Evolutionary conservation across 2,329 filamentous ascomycete species (phyloP).

Genomic region (Didymella lethalis): DNA sequence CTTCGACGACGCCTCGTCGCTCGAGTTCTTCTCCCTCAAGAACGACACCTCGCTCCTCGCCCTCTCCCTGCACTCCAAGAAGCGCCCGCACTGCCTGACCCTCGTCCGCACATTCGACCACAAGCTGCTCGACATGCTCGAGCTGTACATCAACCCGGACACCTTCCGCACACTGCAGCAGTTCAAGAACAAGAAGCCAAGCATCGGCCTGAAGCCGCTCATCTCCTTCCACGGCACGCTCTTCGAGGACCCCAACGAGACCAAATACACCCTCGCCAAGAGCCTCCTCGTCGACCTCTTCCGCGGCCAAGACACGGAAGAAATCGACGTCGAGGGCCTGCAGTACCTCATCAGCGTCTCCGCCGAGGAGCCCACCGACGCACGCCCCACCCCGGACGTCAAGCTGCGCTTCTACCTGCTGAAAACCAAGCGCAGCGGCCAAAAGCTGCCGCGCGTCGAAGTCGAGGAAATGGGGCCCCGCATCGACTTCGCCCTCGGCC

Average conservation of each 20-base stretch:
- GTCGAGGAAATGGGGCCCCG: conserved; percentile 94
- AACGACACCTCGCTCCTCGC: conserved; percentile 89
- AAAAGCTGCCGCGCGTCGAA: conserved; percentile 88
- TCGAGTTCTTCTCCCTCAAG: conserved; percentile 96
- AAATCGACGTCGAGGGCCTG: conserved; percentile 93
- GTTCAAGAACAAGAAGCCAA: conserved; percentile 71
- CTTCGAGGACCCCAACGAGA: conserved; percentile 81
- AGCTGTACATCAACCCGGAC: conserved; percentile 81
- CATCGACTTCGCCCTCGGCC: conserved; percentile 88
- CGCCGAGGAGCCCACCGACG: conserved; percentile 66
- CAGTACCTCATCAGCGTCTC: conserved; percentile 87
- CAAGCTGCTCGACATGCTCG: conserved; percentile 93
- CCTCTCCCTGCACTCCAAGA: conserved; percentile 88
- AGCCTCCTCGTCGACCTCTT: conserved; percentile 90
- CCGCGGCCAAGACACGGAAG: conserved; percentile 78
- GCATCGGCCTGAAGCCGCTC: conserved; percentile 86
- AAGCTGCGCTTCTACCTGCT: conserved; percentile 85
- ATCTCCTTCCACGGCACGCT: conserved; percentile 87
- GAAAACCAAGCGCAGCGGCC: conserved; percentile 82
- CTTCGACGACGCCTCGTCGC: conserved; percentile 85
- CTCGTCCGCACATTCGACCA: conserved; percentile 82
- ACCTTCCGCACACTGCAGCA: conserved; percentile 73
- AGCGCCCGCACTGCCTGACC: conserved; percentile 90
- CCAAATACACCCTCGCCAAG: conserved; percentile 86
- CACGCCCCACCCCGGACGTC: conserved; percentile 56